A percentile compares a stretch with the other conserved stretches of the same genome.
phyloP scores from a whole-genome alignment of 2,329 filamentous ascomycete genomes.

The Hymenoscyphus fructigenus region DNA sequence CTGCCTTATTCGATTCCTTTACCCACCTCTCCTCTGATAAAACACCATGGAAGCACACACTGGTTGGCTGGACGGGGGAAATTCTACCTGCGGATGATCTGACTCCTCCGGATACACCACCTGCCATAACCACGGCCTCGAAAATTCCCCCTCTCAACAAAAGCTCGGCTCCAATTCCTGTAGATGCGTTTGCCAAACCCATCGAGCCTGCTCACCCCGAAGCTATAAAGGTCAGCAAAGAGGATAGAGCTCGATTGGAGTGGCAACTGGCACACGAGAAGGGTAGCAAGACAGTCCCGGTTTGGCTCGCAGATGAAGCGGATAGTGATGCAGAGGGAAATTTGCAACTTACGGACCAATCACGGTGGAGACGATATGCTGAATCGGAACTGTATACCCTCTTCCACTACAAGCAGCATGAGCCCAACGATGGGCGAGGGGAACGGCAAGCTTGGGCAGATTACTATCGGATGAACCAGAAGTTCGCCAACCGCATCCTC shows the following conservation, averaged over 20 bases:
- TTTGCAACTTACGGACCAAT: slow-evolving; percentile 76
- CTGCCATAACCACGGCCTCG: slow-evolving; percentile 45
- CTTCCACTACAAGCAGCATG: slow-evolving; percentile 95
- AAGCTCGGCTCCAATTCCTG: slow-evolving; percentile 75
- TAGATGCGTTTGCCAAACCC: slow-evolving; percentile 59
- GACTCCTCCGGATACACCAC: slow-evolving; percentile 49
- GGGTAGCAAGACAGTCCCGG: slow-evolving; percentile 76
- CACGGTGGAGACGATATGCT: slow-evolving; percentile 84
- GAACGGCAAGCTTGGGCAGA: slow-evolving; percentile 86
- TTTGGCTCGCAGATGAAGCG: slow-evolving; percentile 81
- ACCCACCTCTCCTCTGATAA: slow-evolving; percentile 81
- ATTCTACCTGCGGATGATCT: slow-evolving; percentile 56
- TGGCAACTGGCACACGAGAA: slow-evolving; percentile 69
- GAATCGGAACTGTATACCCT: slow-evolving; percentile 90
- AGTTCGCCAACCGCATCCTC: slow-evolving; percentile 86
- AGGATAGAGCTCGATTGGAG: slow-evolving; percentile 73
- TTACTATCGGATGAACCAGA: slow-evolving; percentile 89
- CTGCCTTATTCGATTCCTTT: slow-evolving; percentile 89
- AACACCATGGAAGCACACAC: slow-evolving; percentile 84
- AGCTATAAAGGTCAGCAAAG: slow-evolving; percentile 67
- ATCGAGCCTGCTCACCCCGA: slow-evolving; percentile 61
- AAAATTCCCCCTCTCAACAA: slow-evolving; percentile 62
- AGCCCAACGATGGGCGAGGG: slow-evolving; percentile 79
- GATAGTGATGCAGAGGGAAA: slow-evolving; percentile 63
- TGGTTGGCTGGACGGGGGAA: slow-evolving; percentile 95